Evolutionary conservation across 306 rosid genomes (phyloP).

Genomic region (Begonia loranthoides): DNA sequence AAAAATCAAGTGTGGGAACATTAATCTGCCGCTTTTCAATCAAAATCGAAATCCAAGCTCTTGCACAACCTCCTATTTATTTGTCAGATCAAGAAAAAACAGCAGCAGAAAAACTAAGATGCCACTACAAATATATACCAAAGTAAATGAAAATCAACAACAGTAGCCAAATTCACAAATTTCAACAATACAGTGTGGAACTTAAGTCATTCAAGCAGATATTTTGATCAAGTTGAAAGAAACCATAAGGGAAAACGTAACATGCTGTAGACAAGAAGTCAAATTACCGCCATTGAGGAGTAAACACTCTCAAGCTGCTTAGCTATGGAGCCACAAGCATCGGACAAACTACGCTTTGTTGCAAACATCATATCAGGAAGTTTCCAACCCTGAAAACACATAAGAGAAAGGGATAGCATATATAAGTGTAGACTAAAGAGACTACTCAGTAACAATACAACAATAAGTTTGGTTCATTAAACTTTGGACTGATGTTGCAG

Average conservation of each 20-base stretch:
- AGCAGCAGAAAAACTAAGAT: too few species aligned
- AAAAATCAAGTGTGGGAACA: too few species aligned
- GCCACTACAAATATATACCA: not conserved
- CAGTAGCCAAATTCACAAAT: not conserved
- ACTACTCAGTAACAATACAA: not conserved
- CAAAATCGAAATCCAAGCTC: too few species aligned
- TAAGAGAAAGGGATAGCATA: slow-evolving; percentile 6
- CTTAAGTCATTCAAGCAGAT: not conserved
- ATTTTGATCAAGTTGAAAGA: slow-evolving; percentile 3
- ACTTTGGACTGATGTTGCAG: too few species aligned
- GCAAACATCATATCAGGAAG: slow-evolving; percentile 97
- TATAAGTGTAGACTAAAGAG: not conserved
- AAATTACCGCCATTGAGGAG: slow-evolving; percentile 51
- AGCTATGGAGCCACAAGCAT: slow-evolving; percentile 62
- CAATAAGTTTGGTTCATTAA: too few species aligned
- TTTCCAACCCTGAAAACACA: slow-evolving; percentile 74
- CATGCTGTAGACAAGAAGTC: not conserved
- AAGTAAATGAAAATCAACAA: not conserved
- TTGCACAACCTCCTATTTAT: too few species aligned
- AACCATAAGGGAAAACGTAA: slow-evolving; percentile 6
- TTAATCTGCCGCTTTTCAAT: too few species aligned
- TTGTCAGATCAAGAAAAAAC: too few species aligned
- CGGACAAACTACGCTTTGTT: slow-evolving; percentile 69
- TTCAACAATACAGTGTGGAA: not conserved
- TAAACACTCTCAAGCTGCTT: slow-evolving; percentile 66